These are phyloP conservation scores for Aulographum hederae DNA, from an alignment of 2,329 filamentous ascomycete species.

Conservation along the genomic window DNA sequence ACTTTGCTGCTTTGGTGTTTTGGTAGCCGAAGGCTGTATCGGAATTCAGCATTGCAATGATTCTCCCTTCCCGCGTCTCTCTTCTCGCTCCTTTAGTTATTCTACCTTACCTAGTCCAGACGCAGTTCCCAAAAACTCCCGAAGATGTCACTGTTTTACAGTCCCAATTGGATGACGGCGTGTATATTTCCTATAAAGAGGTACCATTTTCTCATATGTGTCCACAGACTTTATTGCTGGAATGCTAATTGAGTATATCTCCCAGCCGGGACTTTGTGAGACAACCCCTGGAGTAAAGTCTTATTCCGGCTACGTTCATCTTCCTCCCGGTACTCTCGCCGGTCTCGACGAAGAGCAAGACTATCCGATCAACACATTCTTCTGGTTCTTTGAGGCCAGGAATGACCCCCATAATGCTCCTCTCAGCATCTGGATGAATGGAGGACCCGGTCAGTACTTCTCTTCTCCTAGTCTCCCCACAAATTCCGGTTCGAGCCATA, in stretches of 20 bases:
- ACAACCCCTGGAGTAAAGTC: not conserved
- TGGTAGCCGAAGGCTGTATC: too few species aligned
- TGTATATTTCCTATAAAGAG: not conserved
- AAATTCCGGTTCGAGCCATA: too few species aligned
- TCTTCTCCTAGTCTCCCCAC: too few species aligned
- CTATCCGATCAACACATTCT: slow-evolving; percentile 44
- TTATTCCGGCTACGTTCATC: not conserved
- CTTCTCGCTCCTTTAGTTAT: too few species aligned
- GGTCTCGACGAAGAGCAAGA: slow-evolving; percentile 8
- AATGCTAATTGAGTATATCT: too few species aligned
- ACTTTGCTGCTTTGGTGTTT: too few species aligned
- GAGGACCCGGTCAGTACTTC: slow-evolving; percentile 48
- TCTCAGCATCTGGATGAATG: slow-evolving; percentile 45
- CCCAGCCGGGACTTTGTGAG: not conserved
- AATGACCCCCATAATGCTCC: slow-evolving; percentile 31
- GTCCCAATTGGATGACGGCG: not conserved
- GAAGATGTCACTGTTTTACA: not conserved
- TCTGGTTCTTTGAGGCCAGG: slow-evolving; percentile 45
- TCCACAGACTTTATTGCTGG: not conserved
- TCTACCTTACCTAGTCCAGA: too few species aligned
- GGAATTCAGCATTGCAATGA: too few species aligned
- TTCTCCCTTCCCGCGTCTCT: too few species aligned
- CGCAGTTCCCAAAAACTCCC: not conserved
- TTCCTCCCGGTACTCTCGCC: not conserved
- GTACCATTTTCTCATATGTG: not conserved